phyloP scores from a whole-genome alignment of 2,329 filamentous ascomycete species.

The Rhytidhysteron rufulum region DNA sequence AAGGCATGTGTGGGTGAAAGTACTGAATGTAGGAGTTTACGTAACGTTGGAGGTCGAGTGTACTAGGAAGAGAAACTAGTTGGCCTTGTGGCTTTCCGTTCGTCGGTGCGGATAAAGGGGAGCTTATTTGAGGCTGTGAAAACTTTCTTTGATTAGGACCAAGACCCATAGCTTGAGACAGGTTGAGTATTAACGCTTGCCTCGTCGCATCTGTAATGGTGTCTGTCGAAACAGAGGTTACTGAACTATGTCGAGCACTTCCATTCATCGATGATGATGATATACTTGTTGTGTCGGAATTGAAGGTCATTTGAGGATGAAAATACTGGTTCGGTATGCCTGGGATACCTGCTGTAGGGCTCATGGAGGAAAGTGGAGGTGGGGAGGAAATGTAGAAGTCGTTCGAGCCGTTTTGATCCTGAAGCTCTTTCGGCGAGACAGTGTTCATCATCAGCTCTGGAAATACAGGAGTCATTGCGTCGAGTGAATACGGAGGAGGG shows the following conservation, averaged over 20 bases:
- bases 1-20: constrained; percentile 93
- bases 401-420: constrained; percentile 63
- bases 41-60: constrained; percentile 82
- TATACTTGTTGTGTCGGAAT: constrained; percentile 61
- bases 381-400: constrained; percentile 78
- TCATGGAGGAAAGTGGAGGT: constrained; percentile 70
- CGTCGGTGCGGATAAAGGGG: constrained; percentile 43
- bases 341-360: constrained; percentile 63
- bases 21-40: constrained; percentile 86
- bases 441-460: constrained; percentile 65
- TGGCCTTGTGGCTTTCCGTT: constrained; percentile 36
- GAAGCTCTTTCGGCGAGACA: constrained; percentile 71
- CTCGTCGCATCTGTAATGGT: constrained; percentile 64
- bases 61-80: constrained; percentile 67
- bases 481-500: constrained; percentile 66
- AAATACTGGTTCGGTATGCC: constrained; percentile 58
- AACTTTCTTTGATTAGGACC: constrained; percentile 53
- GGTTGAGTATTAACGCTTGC: constrained; percentile 58
- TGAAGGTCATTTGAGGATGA: constrained; percentile 64
- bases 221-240: constrained; percentile 59
- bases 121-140: constrained; percentile 56
- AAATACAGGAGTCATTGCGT: constrained; percentile 70
- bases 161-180: constrained; percentile 57
- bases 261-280: constrained; percentile 67
- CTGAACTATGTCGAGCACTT: constrained; percentile 59